Evolutionary conservation across 2,329 filamentous ascomycete species (phyloP).

Genomic region (Chaetomiaceae sp.): DNA sequence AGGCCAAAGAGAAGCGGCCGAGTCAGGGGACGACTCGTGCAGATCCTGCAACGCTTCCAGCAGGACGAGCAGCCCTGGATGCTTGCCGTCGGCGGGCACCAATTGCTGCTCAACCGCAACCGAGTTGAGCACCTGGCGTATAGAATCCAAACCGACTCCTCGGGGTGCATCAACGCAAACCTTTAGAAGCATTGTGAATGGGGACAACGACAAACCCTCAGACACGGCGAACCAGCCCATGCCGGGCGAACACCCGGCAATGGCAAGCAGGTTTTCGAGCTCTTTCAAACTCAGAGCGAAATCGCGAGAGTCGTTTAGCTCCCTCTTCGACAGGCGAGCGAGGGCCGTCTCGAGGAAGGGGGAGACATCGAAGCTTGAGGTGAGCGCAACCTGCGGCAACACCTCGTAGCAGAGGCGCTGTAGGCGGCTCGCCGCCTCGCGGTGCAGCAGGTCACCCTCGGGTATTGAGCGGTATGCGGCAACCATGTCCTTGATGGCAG

Average conservation of each 20-base stretch:
- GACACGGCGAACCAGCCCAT: conserved; percentile 88
- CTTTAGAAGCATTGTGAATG: conserved; percentile 65
- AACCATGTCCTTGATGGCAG: conserved; percentile 75
- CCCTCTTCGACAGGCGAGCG: conserved; percentile 50
- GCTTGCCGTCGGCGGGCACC: conserved; percentile 25
- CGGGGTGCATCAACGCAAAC: conserved; percentile 46
- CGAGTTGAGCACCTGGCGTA: conserved; percentile 51
- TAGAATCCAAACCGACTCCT: conserved; percentile 43
- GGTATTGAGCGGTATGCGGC: conserved; percentile 63
- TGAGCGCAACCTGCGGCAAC: conserved; percentile 70
- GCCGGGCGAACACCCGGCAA: conserved; percentile 72
- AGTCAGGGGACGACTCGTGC: conserved; percentile 22
- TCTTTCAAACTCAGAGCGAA: conserved; percentile 61
- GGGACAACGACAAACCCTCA: conserved; percentile 57
- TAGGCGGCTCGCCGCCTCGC: conserved; percentile 71
- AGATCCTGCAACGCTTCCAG: conserved; percentile 35
- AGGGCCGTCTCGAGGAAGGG: conserved; percentile 65
- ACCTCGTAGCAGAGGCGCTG: conserved; percentile 80
- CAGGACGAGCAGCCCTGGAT: conserved; percentile 42
- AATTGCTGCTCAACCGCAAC: conserved; percentile 62
- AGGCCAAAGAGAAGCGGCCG: conserved; percentile 47
- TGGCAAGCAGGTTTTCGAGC: conserved; percentile 71
- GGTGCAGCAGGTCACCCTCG: conserved; percentile 64
- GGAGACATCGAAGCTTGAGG: conserved; percentile 85
- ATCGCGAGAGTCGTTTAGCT: conserved; percentile 41